A percentile compares a stretch with the other conserved stretches of the same genome.
Evolutionary conservation across 2,329 filamentous ascomycete species (phyloP).

Genomic region (Ceratocystiopsis sp.): DNA sequence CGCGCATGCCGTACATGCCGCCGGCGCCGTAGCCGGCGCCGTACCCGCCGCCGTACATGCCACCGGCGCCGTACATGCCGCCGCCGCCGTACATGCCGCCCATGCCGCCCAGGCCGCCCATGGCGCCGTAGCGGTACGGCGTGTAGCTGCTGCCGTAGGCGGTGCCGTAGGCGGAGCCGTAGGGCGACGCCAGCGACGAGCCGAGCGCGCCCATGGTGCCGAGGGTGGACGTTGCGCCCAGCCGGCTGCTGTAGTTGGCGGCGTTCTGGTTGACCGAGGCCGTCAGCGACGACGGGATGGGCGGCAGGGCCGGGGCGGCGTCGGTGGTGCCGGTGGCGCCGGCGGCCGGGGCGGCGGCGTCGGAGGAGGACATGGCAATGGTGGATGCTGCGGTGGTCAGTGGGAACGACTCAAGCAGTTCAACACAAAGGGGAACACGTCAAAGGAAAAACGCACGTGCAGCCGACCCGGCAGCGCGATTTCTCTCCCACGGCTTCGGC

Average conservation of each 20-base stretch:
- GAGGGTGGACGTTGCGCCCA: too few relatives aligned
- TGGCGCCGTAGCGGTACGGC: conserved; percentile 31
- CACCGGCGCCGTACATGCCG: conserved; percentile 18
- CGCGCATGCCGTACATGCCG: conserved; percentile 24
- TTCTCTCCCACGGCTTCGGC: conserved; percentile 92
- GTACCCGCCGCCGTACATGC: conserved; percentile 29
- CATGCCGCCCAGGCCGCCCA: conserved; percentile 14
- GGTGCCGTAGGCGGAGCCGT: conserved; percentile 17
- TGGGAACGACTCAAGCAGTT: too few relatives aligned
- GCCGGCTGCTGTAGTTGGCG: conserved; percentile 50
- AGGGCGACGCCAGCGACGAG: conserved; percentile 13
- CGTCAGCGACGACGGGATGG: conserved; percentile 61
- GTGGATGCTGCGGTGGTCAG: conserved; percentile 14
- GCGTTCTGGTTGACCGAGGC: conserved; percentile 77
- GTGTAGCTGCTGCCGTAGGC: conserved; percentile 28
- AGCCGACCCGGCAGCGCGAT: conserved; percentile 35
- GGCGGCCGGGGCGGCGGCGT: conserved; percentile 23
- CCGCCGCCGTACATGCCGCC: conserved; percentile 21
- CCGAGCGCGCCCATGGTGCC: too few relatives aligned
- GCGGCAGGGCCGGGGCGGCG: conserved; percentile 54
- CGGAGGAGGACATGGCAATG: conserved; percentile 23
- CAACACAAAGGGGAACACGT: not conserved
- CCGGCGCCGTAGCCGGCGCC: conserved; percentile 39
- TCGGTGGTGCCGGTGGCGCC: conserved; percentile 24
- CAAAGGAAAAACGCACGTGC: not conserved